Evolutionary conservation across 2,329 filamentous ascomycete species (phyloP).

Genomic region (Pseudopithomyces chartarum): DNA sequence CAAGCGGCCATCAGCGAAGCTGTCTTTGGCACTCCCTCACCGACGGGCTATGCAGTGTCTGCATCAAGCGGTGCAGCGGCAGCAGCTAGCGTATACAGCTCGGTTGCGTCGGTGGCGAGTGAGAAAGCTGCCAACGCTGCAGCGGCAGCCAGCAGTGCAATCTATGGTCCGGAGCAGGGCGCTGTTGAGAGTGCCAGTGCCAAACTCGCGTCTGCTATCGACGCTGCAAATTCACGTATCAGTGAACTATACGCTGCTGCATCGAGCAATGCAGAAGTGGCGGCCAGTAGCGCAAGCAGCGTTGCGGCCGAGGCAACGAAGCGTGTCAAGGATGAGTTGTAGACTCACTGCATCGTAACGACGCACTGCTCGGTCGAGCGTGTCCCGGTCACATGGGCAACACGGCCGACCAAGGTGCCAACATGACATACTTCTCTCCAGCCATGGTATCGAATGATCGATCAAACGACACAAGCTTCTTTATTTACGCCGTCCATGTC

Average conservation of each 20-base stretch:
- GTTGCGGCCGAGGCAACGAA: conserved; percentile 47
- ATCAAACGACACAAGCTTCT: not conserved
- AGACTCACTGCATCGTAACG: conserved; percentile 10
- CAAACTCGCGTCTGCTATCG: conserved; percentile 48
- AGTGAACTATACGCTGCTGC: conserved; percentile 45
- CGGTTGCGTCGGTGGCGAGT: conserved; percentile 52
- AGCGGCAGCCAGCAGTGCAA: conserved; percentile 48
- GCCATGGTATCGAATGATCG: not conserved
- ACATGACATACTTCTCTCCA: not conserved
- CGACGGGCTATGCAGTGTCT: conserved; percentile 49
- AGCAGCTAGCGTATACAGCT: conserved; percentile 51
- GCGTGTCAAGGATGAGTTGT: conserved; percentile 60
- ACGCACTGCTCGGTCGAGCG: not conserved
- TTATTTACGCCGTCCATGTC: not conserved
- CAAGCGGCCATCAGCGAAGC: conserved; percentile 60
- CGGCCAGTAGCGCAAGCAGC: conserved; percentile 51
- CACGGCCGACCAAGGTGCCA: not conserved
- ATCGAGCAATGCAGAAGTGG: conserved; percentile 50
- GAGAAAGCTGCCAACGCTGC: conserved; percentile 44
- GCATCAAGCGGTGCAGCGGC: conserved; percentile 51
- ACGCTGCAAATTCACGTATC: conserved; percentile 51
- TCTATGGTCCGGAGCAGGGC: conserved; percentile 55
- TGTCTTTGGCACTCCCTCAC: conserved; percentile 61
- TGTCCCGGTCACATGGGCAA: not conserved
- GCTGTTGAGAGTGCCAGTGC: conserved; percentile 53